Evolutionary conservation across 164 flowering plant genomes (phyloP).

Genomic region (Nymphaea thermarum): DNA sequence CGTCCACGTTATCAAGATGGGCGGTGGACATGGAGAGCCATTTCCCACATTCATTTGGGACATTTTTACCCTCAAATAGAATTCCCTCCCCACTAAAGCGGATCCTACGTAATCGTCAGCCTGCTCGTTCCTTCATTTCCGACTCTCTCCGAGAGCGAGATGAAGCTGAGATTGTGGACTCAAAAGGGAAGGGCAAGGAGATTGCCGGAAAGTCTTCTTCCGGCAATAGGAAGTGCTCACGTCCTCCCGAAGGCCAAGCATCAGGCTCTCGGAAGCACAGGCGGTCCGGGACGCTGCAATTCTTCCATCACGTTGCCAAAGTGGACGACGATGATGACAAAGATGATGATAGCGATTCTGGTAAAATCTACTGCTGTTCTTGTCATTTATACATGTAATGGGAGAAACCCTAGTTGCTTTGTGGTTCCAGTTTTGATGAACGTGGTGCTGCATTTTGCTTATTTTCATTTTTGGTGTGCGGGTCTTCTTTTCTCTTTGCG

Average conservation of each 20-base stretch:
- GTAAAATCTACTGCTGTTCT: constrained; percentile 8
- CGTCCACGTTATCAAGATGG: too few species aligned
- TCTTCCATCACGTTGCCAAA: constrained; percentile 55
- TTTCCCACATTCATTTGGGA: too few species aligned
- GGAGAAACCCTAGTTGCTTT: background rate
- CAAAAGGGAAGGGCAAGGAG: constrained; percentile 31
- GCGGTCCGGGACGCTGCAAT: constrained; percentile 43
- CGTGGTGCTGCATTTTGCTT: constrained; percentile 5
- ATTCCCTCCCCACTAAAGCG: too few species aligned
- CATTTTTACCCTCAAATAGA: too few species aligned
- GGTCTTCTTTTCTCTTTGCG: background rate
- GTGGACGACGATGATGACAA: constrained; percentile 20
- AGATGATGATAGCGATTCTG: constrained; percentile 20
- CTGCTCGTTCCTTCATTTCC: too few species aligned
- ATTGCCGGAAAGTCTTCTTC: constrained; percentile 5
- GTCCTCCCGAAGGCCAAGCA: constrained; percentile 16
- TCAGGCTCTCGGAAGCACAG: constrained; percentile 25
- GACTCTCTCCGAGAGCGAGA: too few species aligned
- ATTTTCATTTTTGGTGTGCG: background rate
- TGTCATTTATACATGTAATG: background rate
- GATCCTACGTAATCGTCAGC: too few species aligned
- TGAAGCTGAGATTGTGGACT: background rate
- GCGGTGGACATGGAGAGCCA: too few species aligned
- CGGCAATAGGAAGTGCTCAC: constrained; percentile 26
- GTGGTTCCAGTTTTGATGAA: background rate